These are phyloP conservation scores for Fusarium nygamai DNA, from an alignment of 2,329 filamentous ascomycete species.

Conservation along the genomic window DNA sequence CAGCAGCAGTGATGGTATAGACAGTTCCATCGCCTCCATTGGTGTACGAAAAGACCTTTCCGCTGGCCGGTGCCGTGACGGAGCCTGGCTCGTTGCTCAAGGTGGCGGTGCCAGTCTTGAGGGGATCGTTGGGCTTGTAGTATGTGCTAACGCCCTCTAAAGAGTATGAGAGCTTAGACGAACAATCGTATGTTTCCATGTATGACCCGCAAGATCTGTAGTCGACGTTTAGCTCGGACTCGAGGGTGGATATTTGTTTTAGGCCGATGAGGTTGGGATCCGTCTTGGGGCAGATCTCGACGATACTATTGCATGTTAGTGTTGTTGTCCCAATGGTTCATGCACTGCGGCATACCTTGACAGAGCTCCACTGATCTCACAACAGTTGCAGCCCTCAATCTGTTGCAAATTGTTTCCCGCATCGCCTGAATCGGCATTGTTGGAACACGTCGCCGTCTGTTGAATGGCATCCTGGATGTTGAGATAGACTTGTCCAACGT, in stretches of 20 bases:
- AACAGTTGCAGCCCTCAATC: not conserved
- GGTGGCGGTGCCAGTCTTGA: not conserved
- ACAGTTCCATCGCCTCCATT: not conserved
- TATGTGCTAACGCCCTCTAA: not conserved
- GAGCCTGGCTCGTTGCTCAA: not conserved
- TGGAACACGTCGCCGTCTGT: not conserved
- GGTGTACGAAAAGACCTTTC: not conserved
- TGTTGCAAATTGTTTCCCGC: not conserved
- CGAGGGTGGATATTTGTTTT: not conserved
- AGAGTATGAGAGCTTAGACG: not conserved
- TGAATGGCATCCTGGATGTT: not conserved
- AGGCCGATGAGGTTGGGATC: not conserved
- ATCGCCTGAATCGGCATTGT: not conserved
- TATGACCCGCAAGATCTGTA: not conserved
- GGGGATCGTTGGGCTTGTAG: not conserved
- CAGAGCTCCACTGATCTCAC: not conserved
- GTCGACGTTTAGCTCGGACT: not conserved
- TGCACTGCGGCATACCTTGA: not conserved
- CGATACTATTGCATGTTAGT: not conserved
- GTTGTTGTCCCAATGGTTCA: accelerated
- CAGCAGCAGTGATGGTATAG: not conserved
- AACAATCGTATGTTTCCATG: not conserved
- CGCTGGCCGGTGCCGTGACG: not conserved
- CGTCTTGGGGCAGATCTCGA: not conserved
- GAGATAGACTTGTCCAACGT: not conserved